Conservation (phyloP, 306 rosid genomes). For the Pyrus betulifolia region DNA sequence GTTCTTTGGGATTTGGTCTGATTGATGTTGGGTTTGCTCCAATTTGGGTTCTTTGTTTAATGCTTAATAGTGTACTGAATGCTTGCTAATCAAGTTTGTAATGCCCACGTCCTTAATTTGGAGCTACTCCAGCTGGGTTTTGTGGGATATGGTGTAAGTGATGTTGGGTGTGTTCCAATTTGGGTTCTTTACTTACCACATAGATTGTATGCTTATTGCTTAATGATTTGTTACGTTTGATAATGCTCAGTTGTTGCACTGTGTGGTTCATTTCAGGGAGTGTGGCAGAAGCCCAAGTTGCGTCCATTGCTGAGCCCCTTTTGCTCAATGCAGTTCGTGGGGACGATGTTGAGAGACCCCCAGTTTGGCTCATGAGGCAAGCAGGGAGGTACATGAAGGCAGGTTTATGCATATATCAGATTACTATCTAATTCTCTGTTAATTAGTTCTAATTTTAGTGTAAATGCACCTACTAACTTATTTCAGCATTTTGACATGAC, state of each 20-base stretch:
- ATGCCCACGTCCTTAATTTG: not conserved
- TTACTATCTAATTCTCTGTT: constrained; percentile 1
- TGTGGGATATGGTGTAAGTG: not conserved
- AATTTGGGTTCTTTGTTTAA: not conserved
- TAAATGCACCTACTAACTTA: constrained; percentile 7
- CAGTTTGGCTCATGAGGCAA: constrained; percentile 99
- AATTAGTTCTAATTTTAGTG: not conserved
- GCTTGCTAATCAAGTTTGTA: not conserved
- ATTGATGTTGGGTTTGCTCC: not conserved
- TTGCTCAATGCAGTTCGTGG: constrained; percentile 86
- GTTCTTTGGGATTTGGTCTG: not conserved
- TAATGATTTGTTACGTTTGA: not conserved
- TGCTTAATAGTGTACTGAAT: not conserved
- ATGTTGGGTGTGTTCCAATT: not conserved
- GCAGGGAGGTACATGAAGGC: constrained; percentile 99
- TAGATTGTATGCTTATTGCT: not conserved
- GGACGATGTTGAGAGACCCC: constrained; percentile 79
- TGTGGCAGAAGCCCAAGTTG: constrained; percentile 50
- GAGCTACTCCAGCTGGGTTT: not conserved
- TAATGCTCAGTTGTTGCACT: not conserved
- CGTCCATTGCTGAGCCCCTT: constrained; percentile 57
- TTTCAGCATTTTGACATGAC: constrained; percentile 11
- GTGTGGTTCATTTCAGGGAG: constrained; percentile 33
- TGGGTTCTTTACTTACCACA: not conserved
- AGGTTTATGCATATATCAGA: constrained; percentile 32